A percentile compares a stretch with the other conserved stretches of the same genome.
phyloP scores from a whole-genome alignment of 1,284 basidiomycete species.

The Apiotrichum sp. region DNA sequence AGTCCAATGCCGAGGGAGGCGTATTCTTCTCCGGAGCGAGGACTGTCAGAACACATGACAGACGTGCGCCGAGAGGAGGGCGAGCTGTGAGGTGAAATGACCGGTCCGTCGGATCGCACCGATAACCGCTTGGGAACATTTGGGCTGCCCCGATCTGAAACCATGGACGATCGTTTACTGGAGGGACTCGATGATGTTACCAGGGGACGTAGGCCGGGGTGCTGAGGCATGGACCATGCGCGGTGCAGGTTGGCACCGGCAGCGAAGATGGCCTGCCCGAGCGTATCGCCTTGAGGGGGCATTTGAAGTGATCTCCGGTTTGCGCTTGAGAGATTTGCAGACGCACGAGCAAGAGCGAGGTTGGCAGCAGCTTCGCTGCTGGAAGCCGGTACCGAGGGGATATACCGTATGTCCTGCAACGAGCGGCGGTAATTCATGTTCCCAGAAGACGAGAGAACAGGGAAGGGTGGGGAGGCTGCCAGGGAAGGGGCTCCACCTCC shows the following conservation, averaged over 20 bases:
- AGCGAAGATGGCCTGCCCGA: conserved; percentile 6
- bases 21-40: neutral
- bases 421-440: conserved; percentile 12
- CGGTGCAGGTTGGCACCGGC: conserved; percentile 8
- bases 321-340: conserved; percentile 13
- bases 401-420: conserved; percentile 17
- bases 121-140: neutral
- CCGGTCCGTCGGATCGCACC: neutral
- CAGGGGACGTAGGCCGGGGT: conserved; percentile 2
- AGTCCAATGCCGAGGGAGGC: neutral
- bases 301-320: conserved; percentile 15
- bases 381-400: conserved; percentile 9
- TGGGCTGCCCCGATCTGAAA: neutral
- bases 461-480: conserved; percentile 1
- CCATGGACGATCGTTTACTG: conserved; percentile 5
- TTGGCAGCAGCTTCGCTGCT: conserved; percentile 10
- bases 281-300: neutral
- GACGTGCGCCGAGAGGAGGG: conserved; percentile 5
- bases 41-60: neutral
- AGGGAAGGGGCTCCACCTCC: neutral
- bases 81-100: neutral
- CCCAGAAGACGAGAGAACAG: neutral
- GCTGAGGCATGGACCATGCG: conserved; percentile 9
- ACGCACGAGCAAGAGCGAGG: conserved; percentile 13
- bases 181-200: neutral